Evolutionary conservation across 1,284 basidiomycete species (phyloP), one percentile per base, ranked within the genome.

Genomic region (Cystobasidium pallidum): DNA sequence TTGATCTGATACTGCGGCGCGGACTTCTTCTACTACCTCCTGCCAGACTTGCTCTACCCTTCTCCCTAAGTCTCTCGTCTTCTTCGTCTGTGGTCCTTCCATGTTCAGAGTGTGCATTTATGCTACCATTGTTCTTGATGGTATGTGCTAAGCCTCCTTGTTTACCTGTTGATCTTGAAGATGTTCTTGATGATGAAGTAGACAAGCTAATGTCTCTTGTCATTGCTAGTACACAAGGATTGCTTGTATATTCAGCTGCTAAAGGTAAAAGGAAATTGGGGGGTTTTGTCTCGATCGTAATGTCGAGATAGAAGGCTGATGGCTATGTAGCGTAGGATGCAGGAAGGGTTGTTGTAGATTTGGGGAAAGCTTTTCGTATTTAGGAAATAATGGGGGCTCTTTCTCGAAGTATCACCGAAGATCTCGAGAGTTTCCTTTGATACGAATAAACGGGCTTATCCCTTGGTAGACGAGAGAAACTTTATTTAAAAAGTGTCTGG

Each of bases 401-500:
- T 30, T n/a, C 64, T 66, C 64, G 64, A 47, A 54, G n/a, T 26
- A 54, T 66, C 64, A 66, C 36, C 28, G 7, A 66, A 66, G 64
- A 66, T 32, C 64, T 66, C 64, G 64, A 66, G 64, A 21, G 51
- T 24, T 24, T 34, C 24, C 10, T 8, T 11, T 3, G 24, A 39
- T 54, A 32, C n/a, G n/a, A n/a, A n/a, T n/a, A n/a, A n/a, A 28
- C 15, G 7, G 4, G n/a, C 52, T 30, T 26, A 11, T n/a, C 32
- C 11, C 36, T 34, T 4, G 34, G 10, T 34, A 57, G 54, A 57
- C 54, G 54, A 57, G 54, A 57, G 54, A 57, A 39, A 57, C 54
- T 57, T 57, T 57, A 66, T 34, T 52, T 28, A 49, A 62, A 54
- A 66, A 49, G 52, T 49, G 64, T 49, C 64, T 66, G 64, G 64